Evolutionary conservation across 2,329 filamentous ascomycete genomes (phyloP).

Genomic region (Curvularia eragrostidis): DNA sequence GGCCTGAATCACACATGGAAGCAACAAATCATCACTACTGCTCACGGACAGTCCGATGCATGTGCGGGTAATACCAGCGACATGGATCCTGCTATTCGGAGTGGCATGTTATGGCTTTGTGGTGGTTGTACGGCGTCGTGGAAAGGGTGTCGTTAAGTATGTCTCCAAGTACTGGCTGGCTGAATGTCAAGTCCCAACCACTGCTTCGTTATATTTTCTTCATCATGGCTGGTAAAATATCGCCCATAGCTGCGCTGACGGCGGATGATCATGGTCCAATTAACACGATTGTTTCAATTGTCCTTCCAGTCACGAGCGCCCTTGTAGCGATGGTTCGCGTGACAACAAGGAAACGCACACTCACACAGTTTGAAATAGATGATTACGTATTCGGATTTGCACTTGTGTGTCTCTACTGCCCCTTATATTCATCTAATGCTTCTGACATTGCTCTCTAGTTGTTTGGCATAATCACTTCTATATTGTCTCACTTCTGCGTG

Average conservation of each 20-base stretch:
- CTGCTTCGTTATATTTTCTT: background rate
- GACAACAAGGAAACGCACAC: background rate
- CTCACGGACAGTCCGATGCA: background rate
- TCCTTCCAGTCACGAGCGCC: slow-evolving; percentile 10
- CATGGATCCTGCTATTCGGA: background rate
- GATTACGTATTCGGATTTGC: background rate
- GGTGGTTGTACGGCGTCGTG: background rate
- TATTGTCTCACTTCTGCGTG: background rate
- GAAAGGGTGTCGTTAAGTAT: background rate
- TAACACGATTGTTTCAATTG: slow-evolving; percentile 16
- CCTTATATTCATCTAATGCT: background rate
- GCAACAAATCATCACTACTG: background rate
- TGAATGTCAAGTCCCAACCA: background rate
- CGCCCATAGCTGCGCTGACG: slow-evolving; percentile 3
- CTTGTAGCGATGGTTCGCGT: slow-evolving; percentile 9
- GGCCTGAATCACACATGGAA: background rate
- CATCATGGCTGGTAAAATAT: background rate
- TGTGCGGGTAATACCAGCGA: background rate
- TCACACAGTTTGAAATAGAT: background rate
- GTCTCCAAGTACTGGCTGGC: background rate
- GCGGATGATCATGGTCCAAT: slow-evolving; percentile 12
- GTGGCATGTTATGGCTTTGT: background rate
- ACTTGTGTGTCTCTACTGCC: background rate
- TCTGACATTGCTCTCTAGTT: background rate
- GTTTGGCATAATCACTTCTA: background rate